Evolutionary conservation across 352 stramenopile genomes (phyloP).

Genomic region (Phytopythium oedochilum): DNA sequence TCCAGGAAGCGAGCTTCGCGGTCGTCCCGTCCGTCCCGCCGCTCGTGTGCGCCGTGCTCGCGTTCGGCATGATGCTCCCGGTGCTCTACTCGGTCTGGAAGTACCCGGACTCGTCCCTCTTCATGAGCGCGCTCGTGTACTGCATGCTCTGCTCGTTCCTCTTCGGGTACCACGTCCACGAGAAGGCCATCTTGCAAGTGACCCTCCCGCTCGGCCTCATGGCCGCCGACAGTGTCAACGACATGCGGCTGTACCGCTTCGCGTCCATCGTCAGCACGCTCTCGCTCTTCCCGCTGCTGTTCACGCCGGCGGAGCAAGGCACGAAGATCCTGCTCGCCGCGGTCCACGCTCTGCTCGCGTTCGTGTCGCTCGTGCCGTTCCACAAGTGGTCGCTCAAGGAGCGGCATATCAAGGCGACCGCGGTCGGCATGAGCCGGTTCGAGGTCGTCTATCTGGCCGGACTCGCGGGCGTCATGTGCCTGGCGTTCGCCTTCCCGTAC

Average conservation of each 20-base stretch:
- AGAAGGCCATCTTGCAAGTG: constrained; percentile 97
- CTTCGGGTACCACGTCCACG: constrained; percentile 98
- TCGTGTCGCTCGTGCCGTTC: constrained; percentile 55
- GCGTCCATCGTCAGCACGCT: constrained; percentile 61
- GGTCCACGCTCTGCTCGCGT: constrained; percentile 54
- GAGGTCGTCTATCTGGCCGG: constrained; percentile 50
- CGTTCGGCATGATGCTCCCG: constrained; percentile 77
- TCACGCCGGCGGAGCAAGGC: constrained; percentile 71
- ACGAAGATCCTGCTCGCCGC: constrained; percentile 72
- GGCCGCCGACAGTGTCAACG: constrained; percentile 66
- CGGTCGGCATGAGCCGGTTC: constrained; percentile 46
- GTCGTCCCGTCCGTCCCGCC: constrained; percentile 69
- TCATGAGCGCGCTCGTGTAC: constrained; percentile 81
- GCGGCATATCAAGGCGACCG: constrained; percentile 58
- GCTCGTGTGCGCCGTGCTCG: constrained; percentile 64
- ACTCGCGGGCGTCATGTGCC: constrained; percentile 24
- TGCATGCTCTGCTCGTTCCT: constrained; percentile 95
- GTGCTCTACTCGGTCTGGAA: constrained; percentile 70
- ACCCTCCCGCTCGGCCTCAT: constrained; percentile 67
- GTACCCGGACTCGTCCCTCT: constrained; percentile 74
- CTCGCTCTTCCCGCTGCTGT: constrained; percentile 83
- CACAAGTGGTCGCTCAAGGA: constrained; percentile 71
- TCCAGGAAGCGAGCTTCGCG: constrained; percentile 75
- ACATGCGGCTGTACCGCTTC: constrained; percentile 82
- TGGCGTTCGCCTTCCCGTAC: constrained; percentile 50